phyloP scores from a whole-genome alignment of 163 green algal species.

The Coccomyxa subellipsoidea region DNA sequence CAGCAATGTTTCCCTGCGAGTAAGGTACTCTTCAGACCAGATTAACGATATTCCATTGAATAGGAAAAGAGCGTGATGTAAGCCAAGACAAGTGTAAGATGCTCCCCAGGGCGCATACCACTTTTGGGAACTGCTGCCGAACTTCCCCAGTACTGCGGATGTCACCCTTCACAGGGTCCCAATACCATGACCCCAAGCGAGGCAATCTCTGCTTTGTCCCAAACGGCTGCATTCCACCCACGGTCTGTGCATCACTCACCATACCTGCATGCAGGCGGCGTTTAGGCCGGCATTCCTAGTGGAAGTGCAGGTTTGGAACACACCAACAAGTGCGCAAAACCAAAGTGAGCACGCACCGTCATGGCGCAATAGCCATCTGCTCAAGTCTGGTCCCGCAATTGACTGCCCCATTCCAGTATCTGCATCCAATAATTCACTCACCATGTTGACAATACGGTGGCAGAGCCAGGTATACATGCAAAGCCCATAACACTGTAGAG shows the following conservation, averaged over 20 bases:
- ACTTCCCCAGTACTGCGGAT: neutral
- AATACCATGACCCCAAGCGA: neutral
- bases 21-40: neutral
- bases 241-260: neutral
- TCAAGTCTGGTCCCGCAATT: neutral
- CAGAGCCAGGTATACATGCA: no score
- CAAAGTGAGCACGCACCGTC: neutral
- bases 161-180: neutral
- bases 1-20: neutral
- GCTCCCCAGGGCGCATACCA: no score
- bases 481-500: no score
- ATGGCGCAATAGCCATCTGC: neutral
- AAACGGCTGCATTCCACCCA: neutral
- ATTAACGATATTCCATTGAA: no score
- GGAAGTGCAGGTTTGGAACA: no score
- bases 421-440: neutral
- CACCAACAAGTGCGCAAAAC: neutral
- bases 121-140: neutral
- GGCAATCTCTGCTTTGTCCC: neutral
- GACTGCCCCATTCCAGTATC: neutral
- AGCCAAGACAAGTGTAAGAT: no score
- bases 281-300: slow-evolving; percentile 16
- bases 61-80: no score
- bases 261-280: neutral
- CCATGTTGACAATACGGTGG: neutral